phyloP scores from a whole-genome alignment of 306 rosid genomes.

The Bauhinia variegata region DNA sequence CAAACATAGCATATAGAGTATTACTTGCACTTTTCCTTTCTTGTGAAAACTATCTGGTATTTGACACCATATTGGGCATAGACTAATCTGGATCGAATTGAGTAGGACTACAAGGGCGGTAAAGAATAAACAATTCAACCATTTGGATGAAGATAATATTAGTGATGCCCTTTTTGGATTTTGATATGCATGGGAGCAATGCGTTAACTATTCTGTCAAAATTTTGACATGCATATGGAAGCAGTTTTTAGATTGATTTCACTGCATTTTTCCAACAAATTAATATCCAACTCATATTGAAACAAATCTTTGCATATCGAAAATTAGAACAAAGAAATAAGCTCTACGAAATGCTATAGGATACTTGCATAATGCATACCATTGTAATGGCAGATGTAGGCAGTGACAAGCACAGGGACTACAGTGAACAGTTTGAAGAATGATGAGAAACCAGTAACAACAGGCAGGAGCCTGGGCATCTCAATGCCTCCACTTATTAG shows the following conservation, averaged over 20 bases:
- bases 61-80: no score
- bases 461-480: constrained; percentile 83
- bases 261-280: no score
- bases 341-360: constrained; percentile 22
- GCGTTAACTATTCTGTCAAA: no score
- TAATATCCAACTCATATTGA: no score
- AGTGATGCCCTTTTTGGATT: no score
- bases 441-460: constrained; percentile 52
- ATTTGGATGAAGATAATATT: no score
- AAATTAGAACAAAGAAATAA: constrained; percentile 24
- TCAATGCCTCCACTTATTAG: constrained; percentile 65
- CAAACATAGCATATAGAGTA: neutral
- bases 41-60: neutral
- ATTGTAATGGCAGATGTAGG: constrained; percentile 89
- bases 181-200: no score
- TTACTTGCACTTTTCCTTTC: neutral
- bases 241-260: no score
- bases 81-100: no score
- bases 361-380: constrained; percentile 67
- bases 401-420: constrained; percentile 90
- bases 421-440: constrained; percentile 71
- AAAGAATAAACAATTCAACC: no score
- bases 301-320: neutral
- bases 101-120: no score
- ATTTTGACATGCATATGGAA: no score